These are phyloP conservation scores for Colletotrichum brevisporum DNA, from an alignment of 2,329 filamentous ascomycete genomes.

Conservation along the genomic window DNA sequence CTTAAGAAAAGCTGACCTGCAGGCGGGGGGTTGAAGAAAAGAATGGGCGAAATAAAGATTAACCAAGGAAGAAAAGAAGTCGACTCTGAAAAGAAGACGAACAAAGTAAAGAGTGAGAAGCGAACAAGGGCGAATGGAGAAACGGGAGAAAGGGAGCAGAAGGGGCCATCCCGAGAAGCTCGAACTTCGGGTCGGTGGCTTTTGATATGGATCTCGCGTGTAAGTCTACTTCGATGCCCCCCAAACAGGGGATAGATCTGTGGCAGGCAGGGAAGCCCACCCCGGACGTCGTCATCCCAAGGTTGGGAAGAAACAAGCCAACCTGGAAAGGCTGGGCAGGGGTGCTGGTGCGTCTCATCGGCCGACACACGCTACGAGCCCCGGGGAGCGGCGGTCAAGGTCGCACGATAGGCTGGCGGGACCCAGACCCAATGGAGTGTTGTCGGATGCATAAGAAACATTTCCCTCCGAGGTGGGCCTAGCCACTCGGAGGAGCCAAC, in stretches of 20 bases:
- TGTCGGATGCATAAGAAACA: constrained; percentile 18
- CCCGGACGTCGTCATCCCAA: constrained; percentile 23
- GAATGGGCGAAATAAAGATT: constrained; percentile 20
- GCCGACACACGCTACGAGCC: constrained; percentile 28
- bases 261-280: background rate
- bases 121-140: constrained; percentile 27
- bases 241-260: constrained; percentile 1
- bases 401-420: constrained; percentile 11
- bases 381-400: constrained; percentile 7
- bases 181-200: constrained; percentile 15
- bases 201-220: constrained; percentile 33
- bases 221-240: constrained; percentile 26
- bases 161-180: constrained; percentile 9
- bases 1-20: constrained; percentile 34
- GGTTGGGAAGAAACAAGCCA: background rate
- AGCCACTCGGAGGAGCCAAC: constrained; percentile 3
- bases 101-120: constrained; percentile 36
- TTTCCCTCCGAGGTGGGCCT: constrained; percentile 7
- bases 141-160: constrained; percentile 23
- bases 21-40: constrained; percentile 25
- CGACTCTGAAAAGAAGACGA: constrained; percentile 31
- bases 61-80: constrained; percentile 32
- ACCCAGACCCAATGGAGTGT: background rate
- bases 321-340: constrained; percentile 27
- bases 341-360: constrained; percentile 34